Evolutionary conservation across 768 basidiomycete genomes (phyloP).

Genomic region (Tylopilus rubrobrunneus): DNA sequence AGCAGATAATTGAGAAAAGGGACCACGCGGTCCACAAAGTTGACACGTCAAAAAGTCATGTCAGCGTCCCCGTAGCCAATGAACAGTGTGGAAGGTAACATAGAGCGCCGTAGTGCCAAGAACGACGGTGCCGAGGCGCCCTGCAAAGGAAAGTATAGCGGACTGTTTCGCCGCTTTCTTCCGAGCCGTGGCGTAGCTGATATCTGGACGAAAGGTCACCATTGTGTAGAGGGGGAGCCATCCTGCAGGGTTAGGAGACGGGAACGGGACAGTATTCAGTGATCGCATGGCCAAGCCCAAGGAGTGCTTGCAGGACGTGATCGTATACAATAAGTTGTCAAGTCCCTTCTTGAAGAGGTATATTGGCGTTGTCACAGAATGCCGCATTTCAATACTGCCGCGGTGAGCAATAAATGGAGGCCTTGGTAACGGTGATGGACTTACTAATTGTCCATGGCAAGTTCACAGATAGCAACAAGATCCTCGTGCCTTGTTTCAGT

Average conservation of each 20-base stretch:
- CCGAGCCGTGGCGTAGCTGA: slow-evolving; percentile 82
- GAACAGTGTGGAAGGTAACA: slow-evolving; percentile 13
- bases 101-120: slow-evolving; percentile 44
- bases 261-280: slow-evolving; percentile 54
- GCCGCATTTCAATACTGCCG: slow-evolving; percentile 88
- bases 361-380: slow-evolving; percentile 76
- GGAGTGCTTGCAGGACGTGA: slow-evolving; percentile 51
- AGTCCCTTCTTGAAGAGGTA: slow-evolving; percentile 78
- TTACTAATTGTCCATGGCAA: slow-evolving; percentile 97
- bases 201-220: slow-evolving; percentile 96
- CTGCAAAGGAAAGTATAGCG: slow-evolving; percentile 49
- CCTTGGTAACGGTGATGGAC: slow-evolving; percentile 37
- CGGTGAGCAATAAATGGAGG: slow-evolving; percentile 19
- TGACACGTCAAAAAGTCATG: slow-evolving; percentile 18
- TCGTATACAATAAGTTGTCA: slow-evolving; percentile 67
- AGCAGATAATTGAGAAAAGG: slow-evolving; percentile 29
- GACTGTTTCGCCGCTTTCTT: slow-evolving; percentile 68
- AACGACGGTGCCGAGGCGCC: slow-evolving; percentile 45
- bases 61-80: slow-evolving; percentile 23
- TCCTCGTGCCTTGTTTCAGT: slow-evolving; percentile 82
- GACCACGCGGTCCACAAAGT: slow-evolving; percentile 31
- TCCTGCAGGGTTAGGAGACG: slow-evolving; percentile 55
- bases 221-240: slow-evolving; percentile 97
- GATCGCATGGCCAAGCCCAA: slow-evolving; percentile 43
- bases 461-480: slow-evolving; percentile 83